Evolutionary conservation across 2,329 filamentous ascomycete species (phyloP), one percentile per base, ranked within the genome.

Genomic region (Trichoderma oligosporum): DNA sequence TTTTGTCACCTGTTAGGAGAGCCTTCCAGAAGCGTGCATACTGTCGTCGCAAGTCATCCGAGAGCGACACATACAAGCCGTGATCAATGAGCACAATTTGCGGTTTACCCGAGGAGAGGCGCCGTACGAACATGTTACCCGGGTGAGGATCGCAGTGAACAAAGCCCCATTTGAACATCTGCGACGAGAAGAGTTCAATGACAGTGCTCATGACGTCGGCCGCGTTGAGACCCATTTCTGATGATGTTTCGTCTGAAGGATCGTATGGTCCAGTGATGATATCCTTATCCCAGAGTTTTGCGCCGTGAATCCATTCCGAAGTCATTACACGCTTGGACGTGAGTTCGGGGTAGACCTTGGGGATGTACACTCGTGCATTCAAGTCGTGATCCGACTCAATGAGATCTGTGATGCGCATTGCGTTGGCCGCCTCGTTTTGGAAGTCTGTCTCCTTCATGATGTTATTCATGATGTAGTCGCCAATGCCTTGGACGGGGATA

Each of bases 121-220:
- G 55, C 4, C 55, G 55, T 12, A 57, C 55, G 14, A 57, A 57
- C 38, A 57, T 57, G 20, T 57, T 57, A 14, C 55, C 55, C 1
- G 55, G 55, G n/a, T 57, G 55, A 20, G 55, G 55, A 16, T 57
- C 55, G 18, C 55, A 57, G 27, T 57, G 55, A 2, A 57, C 55
- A 18, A 57, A 57, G 1, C 55, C 55, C 55, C 47, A 57, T 57
- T 57, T 51, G 38, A 57, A 57, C 55, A 57, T 57, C 45, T 57
- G 55, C 16, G 55, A 57, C 4, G 55, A 57, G 29, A 57, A 57
- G 5, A 57, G 47, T 4, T 57, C 55, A 12, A 57, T 53, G 29
- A 57, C 22, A 0, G 55, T 57, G 5, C 20, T 36, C 55, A 57
- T 57, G 29, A 57, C 27, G 12, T 57, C 55, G 16, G 27, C 55